Percentiles rank a stretch among this genome's conserved stretches.
These are phyloP conservation scores for Geosmithia morbida DNA, from an alignment of 2,329 filamentous ascomycete genomes.

Conservation along the genomic window DNA sequence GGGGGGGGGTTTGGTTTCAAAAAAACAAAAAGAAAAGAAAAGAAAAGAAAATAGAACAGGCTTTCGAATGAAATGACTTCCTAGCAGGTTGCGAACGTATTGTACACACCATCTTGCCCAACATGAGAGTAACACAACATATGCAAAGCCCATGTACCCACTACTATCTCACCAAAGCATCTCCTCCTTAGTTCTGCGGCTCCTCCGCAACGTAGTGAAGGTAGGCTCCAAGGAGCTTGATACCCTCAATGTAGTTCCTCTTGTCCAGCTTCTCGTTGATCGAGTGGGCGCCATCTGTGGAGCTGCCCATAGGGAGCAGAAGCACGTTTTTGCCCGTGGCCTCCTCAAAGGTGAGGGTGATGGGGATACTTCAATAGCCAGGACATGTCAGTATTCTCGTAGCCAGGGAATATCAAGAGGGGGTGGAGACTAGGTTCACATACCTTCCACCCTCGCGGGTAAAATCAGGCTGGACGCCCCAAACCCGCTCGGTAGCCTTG, in stretches of 20 bases:
- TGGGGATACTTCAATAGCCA: slow-evolving; percentile 58
- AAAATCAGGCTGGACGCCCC: slow-evolving; percentile 84
- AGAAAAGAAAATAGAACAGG: background rate
- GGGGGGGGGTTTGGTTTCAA: too few relatives aligned
- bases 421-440: slow-evolving; percentile 11
- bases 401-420: background rate
- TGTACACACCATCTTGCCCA: background rate
- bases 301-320: slow-evolving; percentile 91
- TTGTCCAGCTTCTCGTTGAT: slow-evolving; percentile 98
- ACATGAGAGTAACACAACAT: background rate
- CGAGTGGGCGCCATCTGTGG: slow-evolving; percentile 89
- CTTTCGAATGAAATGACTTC: background rate
- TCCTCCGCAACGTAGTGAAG: slow-evolving; percentile 93
- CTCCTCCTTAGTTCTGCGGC: slow-evolving; percentile 30
- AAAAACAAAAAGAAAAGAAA: too few relatives aligned
- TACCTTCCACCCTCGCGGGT: slow-evolving; percentile 88
- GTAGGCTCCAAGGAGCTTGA: slow-evolving; percentile 88
- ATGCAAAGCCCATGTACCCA: background rate
- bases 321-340: slow-evolving; percentile 97
- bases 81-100: background rate
- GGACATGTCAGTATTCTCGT: background rate
- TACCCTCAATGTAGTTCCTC: slow-evolving; percentile 96
- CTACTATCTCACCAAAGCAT: background rate
- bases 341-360: slow-evolving; percentile 94
- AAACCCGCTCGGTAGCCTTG: slow-evolving; percentile 94